These are phyloP conservation scores for Diaporthe batatas DNA, from an alignment of 2,329 filamentous ascomycete species.

Conservation along the genomic window DNA sequence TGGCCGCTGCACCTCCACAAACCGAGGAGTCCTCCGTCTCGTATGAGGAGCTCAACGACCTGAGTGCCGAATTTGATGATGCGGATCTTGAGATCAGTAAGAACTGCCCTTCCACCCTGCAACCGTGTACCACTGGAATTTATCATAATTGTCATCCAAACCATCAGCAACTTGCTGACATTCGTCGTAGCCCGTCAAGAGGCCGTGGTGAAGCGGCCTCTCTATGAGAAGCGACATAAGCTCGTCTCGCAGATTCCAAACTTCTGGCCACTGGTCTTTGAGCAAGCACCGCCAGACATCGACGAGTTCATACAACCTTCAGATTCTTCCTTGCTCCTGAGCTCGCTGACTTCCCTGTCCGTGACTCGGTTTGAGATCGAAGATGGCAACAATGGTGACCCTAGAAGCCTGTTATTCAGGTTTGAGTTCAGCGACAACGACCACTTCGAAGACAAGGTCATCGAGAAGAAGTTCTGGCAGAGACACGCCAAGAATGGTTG, in stretches of 20 bases:
- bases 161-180: conserved; percentile 37
- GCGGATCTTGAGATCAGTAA: conserved; percentile 86
- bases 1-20: conserved; percentile 41
- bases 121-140: background rate
- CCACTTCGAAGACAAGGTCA: conserved; percentile 80
- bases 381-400: conserved; percentile 74
- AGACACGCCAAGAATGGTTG: conserved; percentile 77
- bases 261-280: conserved; percentile 96
- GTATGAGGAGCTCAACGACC: conserved; percentile 82
- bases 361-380: conserved; percentile 87
- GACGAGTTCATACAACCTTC: conserved; percentile 88
- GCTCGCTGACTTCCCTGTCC: conserved; percentile 75
- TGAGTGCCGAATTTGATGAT: conserved; percentile 88
- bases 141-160: background rate
- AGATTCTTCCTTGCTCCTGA: conserved; percentile 80
- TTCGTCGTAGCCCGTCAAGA: conserved; percentile 76
- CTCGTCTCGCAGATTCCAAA: conserved; percentile 80
- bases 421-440: conserved; percentile 87
- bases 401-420: conserved; percentile 81
- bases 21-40: conserved; percentile 62
- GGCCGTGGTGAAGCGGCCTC: conserved; percentile 73
- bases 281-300: conserved; percentile 86
- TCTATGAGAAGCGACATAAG: conserved; percentile 82
- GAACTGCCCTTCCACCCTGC: conserved; percentile 51
- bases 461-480: conserved; percentile 96